Base-by-base conservation (phyloP, 179 eudicot species). In the Patellifolia procumbens region DNA sequence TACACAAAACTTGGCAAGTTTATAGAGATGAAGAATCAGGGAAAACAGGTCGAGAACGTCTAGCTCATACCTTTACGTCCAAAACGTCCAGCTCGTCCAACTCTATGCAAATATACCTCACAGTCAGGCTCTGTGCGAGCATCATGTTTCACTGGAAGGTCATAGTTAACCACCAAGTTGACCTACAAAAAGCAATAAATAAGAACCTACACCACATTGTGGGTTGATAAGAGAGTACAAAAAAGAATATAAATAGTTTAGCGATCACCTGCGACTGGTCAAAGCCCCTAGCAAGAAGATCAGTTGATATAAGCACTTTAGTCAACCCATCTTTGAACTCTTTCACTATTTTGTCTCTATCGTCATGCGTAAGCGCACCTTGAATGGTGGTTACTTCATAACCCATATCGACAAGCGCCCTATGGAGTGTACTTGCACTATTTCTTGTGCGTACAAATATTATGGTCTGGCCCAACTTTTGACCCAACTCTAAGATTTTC, bases 91-190 rank as follows among this genome's bases (percentile, higher is more conserved):
- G 98, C 97, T 83, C 97, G 87, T 58, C 98, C 97, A 64, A 94
- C 92, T 79, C 98, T 88, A 77, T 94, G 98, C 86, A 94, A 75
- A 87, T 94, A 94, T n/a, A 91, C 97, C 83, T 94, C 98, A 80
- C 83, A 91, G 73, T 94, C 94, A 55, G 98, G 97, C 77, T 92
- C 97, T 32, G 80, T 55, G 35, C 79, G 76, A 29, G 22, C 28
- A 39, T 77, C 83, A 78, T 85, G 68, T 72, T 79, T 82, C 77
- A 86, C 83, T 11, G 98, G 98, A 74, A 94, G 97, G 82, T 94
- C 97, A 86, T 82, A 94, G 71, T 94, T 94, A 61, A 92, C 93
- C 11, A 94, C 97, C 90, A 94, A 80, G 79, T 94, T 94, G 72
- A 92, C 94, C 97, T 89, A 68, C 56, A 67, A 2, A 61, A 73